Base-by-base conservation (phyloP, 305 asterid species). In the Fraxinus floribunda region DNA sequence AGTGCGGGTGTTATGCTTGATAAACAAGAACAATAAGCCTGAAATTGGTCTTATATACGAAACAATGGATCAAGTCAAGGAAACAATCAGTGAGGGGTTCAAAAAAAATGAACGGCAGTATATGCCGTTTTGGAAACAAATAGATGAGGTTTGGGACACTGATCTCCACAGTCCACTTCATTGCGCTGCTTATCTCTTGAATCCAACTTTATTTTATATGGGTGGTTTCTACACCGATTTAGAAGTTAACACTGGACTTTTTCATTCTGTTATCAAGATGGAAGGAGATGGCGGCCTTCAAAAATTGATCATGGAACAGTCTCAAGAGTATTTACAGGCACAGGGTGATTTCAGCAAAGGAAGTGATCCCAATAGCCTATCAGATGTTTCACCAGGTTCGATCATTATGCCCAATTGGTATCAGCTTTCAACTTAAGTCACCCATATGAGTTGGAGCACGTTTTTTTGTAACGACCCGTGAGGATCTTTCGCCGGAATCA, bases 121-220 rank as follows among this genome's bases (percentile, higher is more conserved):
- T 86, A 5, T 7, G 20, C 91, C 82, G 5, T 83, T 90, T 75
- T 92, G 98, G 98, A 66, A 84, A 30, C 87, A 20, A 1, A 85
- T 95, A 30, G 95, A 91, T 38, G 89, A 86, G 4, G 91, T 90
- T 46, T 95, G 98, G 98, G 36, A 90, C 1, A 81, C 73, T 41
- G 18, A 83, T 64, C 91, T 93, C 29, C 84, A 95, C 64, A 91
- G 89, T 86, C 91, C 91, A 73, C 90, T 95, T 46, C 99, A 94
- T 72, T 82, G 94, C 1, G 89, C 92, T 0, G 97, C 93, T 20
- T 91, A 87, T 83, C 89, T 81, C 82, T 49, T 93, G 41, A 94
- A 93, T 79, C 97, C 96, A 15, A 79, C 11, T 11, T 38, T 92
- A n/a, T 89, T 86, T 39, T 91, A 90, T 38, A 74, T 90, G 0